Evolutionary conservation across 1,284 basidiomycete species (phyloP), one percentile per base, ranked within the genome.

Genomic region (Fomitopsis schrenkii): DNA sequence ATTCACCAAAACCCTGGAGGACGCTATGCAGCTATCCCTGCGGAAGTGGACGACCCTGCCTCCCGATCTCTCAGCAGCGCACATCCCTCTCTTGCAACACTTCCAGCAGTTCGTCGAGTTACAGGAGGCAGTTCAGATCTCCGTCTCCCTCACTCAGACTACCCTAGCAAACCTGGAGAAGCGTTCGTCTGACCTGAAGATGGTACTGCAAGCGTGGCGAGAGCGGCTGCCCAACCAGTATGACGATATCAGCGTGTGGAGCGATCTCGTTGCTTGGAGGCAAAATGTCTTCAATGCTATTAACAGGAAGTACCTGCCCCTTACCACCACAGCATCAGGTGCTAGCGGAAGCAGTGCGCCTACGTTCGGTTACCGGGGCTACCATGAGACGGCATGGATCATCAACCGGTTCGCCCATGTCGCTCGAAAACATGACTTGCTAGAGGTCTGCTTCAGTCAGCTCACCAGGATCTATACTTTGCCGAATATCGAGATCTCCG

Each of bases 361-460:
- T 63, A 98, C 96, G 2, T 94, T 90, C 72, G 97, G 97, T 5
- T 99, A 95, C 76, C 86, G 98, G 59, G 98, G 97, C n/a, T 99
- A 95, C 75, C 98, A 99, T 73, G 97, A 99, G 81, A 99, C 96
- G 0, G 97, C 97, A 3, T 99, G 97, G 98, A 99, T 98, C 75
- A 98, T 99, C 81, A 99, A 99, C 75, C 90, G 97, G 9, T 99
- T 99, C 72, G 98, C 98, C n/a, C 97, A 99, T 74, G 95, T 98
- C 59, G 97, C 98, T 30, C 85, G 97, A 62, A 98, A 99, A 77
- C 97, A 99, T 72, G 93, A 97, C 64, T 83, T 99, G 10, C 84
- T 96, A 57, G 97, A 99, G 58, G 97, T 98, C 58, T 99, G 98
- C 79, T 95, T 95, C 77, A 93, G 85, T 15, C 93, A 93, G 1